Conservation (phyloP, 192 early-diverging fungal genomes). For the Dispira simplex region DNA sequence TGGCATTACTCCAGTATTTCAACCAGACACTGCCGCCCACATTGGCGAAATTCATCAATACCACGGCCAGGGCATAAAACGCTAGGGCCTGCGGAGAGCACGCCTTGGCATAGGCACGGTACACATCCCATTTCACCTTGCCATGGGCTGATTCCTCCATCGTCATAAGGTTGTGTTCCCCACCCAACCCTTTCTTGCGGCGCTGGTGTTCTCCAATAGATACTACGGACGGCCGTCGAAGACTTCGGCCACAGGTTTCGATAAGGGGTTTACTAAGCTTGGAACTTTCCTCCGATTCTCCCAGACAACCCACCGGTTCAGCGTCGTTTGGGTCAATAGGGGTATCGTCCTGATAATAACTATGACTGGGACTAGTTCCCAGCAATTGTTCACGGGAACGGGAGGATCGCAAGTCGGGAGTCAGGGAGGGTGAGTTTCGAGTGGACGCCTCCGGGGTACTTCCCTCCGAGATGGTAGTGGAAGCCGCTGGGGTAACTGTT, state of each 20-base stretch:
- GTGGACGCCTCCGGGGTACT: constrained; percentile 7
- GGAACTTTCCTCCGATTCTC: not conserved
- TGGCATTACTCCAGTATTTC: constrained; percentile 55
- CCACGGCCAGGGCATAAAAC: constrained; percentile 39
- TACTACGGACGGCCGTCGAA: constrained; percentile 40
- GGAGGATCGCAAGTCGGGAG: not conserved
- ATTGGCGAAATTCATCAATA: constrained; percentile 35
- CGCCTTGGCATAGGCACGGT: constrained; percentile 61
- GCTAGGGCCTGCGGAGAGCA: constrained; percentile 43
- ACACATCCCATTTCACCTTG: constrained; percentile 64
- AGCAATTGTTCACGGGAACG: not conserved
- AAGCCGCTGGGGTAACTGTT: constrained; percentile 8
- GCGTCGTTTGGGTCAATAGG: not conserved
- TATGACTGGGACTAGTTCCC: not conserved
- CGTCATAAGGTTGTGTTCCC: constrained; percentile 33
- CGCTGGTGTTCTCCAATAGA: constrained; percentile 17
- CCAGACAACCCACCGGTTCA: not conserved
- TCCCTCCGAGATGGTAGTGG: not conserved
- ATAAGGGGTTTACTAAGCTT: constrained; percentile 9
- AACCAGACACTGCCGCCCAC: constrained; percentile 52
- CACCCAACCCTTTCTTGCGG: constrained; percentile 11
- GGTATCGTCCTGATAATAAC: not conserved
- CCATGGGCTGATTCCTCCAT: constrained; percentile 77
- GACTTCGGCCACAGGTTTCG: constrained; percentile 21
- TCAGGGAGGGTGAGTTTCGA: not conserved